Conservation (phyloP, 148 eudicot genomes). For the Tetragonia tetragonoides region DNA sequence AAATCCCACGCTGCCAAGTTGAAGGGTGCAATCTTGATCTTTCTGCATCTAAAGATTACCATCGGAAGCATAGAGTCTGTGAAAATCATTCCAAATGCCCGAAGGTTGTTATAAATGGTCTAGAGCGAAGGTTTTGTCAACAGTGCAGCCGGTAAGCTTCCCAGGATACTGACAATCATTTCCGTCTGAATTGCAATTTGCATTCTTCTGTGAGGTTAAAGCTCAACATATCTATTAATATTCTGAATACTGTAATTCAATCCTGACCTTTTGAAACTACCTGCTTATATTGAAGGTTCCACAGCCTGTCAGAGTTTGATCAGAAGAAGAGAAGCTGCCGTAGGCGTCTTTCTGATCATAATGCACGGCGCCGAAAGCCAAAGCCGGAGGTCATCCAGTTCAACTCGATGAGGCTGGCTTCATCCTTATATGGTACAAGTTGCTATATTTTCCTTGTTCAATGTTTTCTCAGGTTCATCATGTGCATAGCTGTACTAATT, state of each 20-base stretch:
- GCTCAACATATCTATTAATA: not conserved
- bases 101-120: slow-evolving; percentile 67
- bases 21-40: slow-evolving; percentile 89
- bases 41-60: slow-evolving; percentile 81
- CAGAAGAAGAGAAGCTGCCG: slow-evolving; percentile 95
- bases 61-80: slow-evolving; percentile 85
- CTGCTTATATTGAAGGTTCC: slow-evolving; percentile 56
- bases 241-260: not conserved
- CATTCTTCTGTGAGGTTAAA: not conserved
- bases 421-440: slow-evolving; percentile 52
- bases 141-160: slow-evolving; percentile 90
- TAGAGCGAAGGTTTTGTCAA: slow-evolving; percentile 92
- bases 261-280: not conserved
- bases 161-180: not conserved
- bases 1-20: slow-evolving; percentile 67
- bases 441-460: slow-evolving; percentile 18
- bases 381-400: slow-evolving; percentile 66
- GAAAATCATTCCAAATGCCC: slow-evolving; percentile 76
- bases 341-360: slow-evolving; percentile 85
- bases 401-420: slow-evolving; percentile 51
- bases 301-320: slow-evolving; percentile 79
- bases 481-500: not conserved
- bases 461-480: not conserved
- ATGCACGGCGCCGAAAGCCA: slow-evolving; percentile 90
- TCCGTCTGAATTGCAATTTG: not conserved